These are phyloP conservation scores for Ophiostoma tasmaniense DNA, from an alignment of 2,329 filamentous ascomycete genomes.

Conservation along the genomic window DNA sequence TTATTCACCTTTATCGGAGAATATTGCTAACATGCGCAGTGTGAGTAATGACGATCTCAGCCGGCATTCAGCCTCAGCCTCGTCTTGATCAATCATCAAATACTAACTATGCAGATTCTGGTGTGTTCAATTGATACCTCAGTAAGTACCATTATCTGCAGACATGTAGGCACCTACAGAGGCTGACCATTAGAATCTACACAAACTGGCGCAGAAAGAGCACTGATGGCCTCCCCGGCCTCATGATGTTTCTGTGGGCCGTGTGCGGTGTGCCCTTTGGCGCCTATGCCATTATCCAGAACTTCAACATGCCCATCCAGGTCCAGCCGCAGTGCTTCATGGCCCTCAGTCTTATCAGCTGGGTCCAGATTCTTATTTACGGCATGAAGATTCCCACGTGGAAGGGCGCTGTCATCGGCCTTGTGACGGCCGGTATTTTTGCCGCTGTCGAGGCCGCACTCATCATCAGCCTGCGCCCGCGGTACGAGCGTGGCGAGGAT, in stretches of 20 bases:
- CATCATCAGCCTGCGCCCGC: constrained; percentile 48
- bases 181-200: constrained; percentile 38
- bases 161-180: no score
- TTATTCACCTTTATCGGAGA: neutral
- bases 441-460: constrained; percentile 47
- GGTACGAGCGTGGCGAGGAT: constrained; percentile 44
- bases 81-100: neutral
- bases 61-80: neutral
- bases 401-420: constrained; percentile 36
- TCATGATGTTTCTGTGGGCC: constrained; percentile 59
- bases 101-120: constrained; percentile 18
- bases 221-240: constrained; percentile 50
- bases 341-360: constrained; percentile 32
- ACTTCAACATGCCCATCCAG: constrained; percentile 36
- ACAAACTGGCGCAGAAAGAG: constrained; percentile 52
- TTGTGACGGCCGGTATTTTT: constrained; percentile 36
- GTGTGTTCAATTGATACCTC: constrained; percentile 23
- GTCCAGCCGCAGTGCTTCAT: constrained; percentile 37
- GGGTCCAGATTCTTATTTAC: constrained; percentile 33
- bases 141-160: constrained; percentile 19
- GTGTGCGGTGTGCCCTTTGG: constrained; percentile 38
- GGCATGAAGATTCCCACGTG: constrained; percentile 34
- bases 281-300: constrained; percentile 32
- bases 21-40: neutral
- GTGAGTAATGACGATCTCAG: neutral